These are phyloP conservation scores for Pseudocercospora macadamiae DNA, from an alignment of 2,329 filamentous ascomycete species.

Conservation along the genomic window DNA sequence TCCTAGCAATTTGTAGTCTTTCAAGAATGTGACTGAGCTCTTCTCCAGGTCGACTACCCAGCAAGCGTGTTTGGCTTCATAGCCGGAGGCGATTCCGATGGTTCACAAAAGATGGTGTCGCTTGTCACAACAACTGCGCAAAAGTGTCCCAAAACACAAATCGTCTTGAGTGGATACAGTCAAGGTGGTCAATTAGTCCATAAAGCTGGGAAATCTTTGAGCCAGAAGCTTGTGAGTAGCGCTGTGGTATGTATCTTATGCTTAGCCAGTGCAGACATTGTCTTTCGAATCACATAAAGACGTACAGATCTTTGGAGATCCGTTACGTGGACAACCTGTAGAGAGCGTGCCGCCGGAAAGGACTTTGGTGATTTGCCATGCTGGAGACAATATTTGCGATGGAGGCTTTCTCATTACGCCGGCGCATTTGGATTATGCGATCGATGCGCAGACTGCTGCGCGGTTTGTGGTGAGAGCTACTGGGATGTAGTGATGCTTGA, in stretches of 20 bases:
- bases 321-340: constrained; percentile 40
- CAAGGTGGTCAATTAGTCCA: constrained; percentile 29
- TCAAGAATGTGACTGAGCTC: neutral
- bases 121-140: constrained; percentile 20
- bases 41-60: constrained; percentile 11
- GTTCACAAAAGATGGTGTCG: constrained; percentile 25
- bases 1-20: neutral
- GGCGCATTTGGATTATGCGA: constrained; percentile 41
- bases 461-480: constrained; percentile 32
- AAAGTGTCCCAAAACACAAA: constrained; percentile 28
- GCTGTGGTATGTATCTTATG: constrained; percentile 19
- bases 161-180: constrained; percentile 30
- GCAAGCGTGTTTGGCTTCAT: constrained; percentile 14
- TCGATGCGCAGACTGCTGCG: constrained; percentile 38
- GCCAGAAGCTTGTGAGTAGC: constrained; percentile 19
- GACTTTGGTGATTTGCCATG: constrained; percentile 41
- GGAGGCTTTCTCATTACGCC: constrained; percentile 36
- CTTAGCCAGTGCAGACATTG: neutral
- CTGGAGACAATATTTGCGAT: constrained; percentile 40
- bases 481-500: neutral
- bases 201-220: constrained; percentile 17
- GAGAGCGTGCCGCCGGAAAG: constrained; percentile 37
- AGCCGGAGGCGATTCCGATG: constrained; percentile 20
- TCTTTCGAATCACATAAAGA: constrained; percentile 14
- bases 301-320: constrained; percentile 42